These are phyloP conservation scores for Fusarium sterilihyphosum DNA, from an alignment of 2,329 filamentous ascomycete genomes.

Conservation along the genomic window DNA sequence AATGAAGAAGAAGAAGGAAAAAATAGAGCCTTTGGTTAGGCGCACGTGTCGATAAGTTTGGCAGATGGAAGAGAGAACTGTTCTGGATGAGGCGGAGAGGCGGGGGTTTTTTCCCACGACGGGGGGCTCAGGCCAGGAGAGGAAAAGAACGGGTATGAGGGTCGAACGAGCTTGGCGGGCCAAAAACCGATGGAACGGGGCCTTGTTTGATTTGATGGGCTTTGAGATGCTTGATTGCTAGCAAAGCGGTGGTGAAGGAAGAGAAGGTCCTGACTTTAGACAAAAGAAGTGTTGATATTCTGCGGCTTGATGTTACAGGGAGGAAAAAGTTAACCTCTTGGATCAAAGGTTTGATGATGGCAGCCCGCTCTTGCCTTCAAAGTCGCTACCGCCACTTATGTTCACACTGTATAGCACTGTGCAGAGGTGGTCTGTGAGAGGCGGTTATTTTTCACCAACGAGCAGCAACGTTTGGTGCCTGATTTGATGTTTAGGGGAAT, in stretches of 20 bases:
- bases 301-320: conserved; percentile 5
- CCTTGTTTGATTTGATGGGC: conserved; percentile 23
- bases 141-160: conserved; percentile 42
- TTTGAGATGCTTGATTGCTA: conserved; percentile 18
- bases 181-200: conserved; percentile 26
- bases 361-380: conserved; percentile 13
- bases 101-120: conserved; percentile 42
- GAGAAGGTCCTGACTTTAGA: neutral
- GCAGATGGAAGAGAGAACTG: conserved; percentile 38
- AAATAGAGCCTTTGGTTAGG: conserved; percentile 38
- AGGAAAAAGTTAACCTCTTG: conserved; percentile 18
- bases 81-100: conserved; percentile 44
- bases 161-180: conserved; percentile 36
- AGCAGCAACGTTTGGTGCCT: neutral
- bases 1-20: conserved; percentile 26
- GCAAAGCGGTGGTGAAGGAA: conserved; percentile 22
- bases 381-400: conserved; percentile 32
- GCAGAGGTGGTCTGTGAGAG: neutral
- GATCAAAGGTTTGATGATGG: conserved; percentile 1
- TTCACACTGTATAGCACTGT: conserved; percentile 22
- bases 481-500: neutral
- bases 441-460: neutral
- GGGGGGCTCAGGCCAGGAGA: conserved; percentile 35
- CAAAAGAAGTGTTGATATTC: conserved; percentile 3
- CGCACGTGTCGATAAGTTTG: conserved; percentile 47